Evolutionary conservation across 805 yeast genomes (phyloP).

Genomic region (Metschnikowia dekortorum): DNA sequence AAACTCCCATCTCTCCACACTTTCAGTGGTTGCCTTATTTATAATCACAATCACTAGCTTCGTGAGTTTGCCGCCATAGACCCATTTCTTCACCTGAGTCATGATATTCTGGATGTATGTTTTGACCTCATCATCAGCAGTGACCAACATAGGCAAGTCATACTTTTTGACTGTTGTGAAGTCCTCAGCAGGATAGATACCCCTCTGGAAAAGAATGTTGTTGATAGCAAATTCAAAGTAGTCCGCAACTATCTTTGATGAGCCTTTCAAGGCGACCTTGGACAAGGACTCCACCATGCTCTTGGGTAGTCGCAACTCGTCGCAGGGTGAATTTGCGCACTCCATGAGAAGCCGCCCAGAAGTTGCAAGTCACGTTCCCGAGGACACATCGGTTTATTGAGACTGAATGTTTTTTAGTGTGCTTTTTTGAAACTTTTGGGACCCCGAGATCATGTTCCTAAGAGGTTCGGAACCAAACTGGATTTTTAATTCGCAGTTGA

Average conservation of each 20-base stretch:
- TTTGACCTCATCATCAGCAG: slow-evolving; percentile 72
- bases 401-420: too few species aligned
- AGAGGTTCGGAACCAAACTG: background rate
- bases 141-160: slow-evolving; percentile 68
- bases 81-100: slow-evolving; percentile 64
- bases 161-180: slow-evolving; percentile 74
- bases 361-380: background rate
- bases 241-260: slow-evolving; percentile 74
- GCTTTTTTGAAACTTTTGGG: background rate
- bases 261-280: slow-evolving; percentile 66
- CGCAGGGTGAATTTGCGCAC: background rate
- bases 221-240: slow-evolving; percentile 80
- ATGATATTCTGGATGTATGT: slow-evolving; percentile 63
- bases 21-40: slow-evolving; percentile 60
- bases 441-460: too few species aligned
- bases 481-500: background rate
- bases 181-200: slow-evolving; percentile 84
- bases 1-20: slow-evolving; percentile 86
- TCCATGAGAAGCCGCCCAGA: background rate
- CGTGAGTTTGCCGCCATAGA: slow-evolving; percentile 61
- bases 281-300: slow-evolving; percentile 19
- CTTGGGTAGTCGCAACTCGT: slow-evolving; percentile 1
- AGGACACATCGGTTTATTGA: background rate
- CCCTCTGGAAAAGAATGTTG: slow-evolving; percentile 80
- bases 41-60: slow-evolving; percentile 71